phyloP scores from a whole-genome alignment of 2,329 filamentous ascomycete species.

The Tolypocladium amazonense region DNA sequence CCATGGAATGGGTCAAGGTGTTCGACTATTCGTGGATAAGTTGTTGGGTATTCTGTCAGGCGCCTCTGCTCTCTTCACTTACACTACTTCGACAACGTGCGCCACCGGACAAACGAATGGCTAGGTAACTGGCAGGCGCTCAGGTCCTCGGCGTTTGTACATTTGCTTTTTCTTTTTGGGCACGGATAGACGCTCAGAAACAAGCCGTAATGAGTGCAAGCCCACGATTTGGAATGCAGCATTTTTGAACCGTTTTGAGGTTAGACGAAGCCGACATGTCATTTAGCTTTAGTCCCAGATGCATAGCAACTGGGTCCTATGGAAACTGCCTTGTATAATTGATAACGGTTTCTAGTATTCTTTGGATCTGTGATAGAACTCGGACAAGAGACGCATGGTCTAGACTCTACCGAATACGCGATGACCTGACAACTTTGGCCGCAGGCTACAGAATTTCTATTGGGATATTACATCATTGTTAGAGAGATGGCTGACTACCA shows the following conservation, averaged over 20 bases:
- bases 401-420: neutral
- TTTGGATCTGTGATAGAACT: neutral
- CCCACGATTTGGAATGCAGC: neutral
- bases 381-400: neutral
- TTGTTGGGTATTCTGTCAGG: neutral
- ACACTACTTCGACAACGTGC: neutral
- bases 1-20: neutral
- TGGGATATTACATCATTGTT: neutral
- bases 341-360: neutral
- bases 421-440: neutral
- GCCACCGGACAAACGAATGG: neutral
- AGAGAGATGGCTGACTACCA: neutral
- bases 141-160: neutral
- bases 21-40: neutral
- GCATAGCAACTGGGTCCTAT: neutral
- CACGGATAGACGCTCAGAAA: too few relatives aligned
- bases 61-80: neutral
- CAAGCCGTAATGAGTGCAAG: neutral
- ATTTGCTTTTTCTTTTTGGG: neutral
- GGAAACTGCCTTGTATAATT: neutral
- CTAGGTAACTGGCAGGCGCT: neutral
- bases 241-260: neutral
- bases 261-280: neutral
- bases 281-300: neutral
- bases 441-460: neutral